These are phyloP conservation scores for Lachancea sp. DNA, from an alignment of 805 yeast species.

Conservation along the genomic window DNA sequence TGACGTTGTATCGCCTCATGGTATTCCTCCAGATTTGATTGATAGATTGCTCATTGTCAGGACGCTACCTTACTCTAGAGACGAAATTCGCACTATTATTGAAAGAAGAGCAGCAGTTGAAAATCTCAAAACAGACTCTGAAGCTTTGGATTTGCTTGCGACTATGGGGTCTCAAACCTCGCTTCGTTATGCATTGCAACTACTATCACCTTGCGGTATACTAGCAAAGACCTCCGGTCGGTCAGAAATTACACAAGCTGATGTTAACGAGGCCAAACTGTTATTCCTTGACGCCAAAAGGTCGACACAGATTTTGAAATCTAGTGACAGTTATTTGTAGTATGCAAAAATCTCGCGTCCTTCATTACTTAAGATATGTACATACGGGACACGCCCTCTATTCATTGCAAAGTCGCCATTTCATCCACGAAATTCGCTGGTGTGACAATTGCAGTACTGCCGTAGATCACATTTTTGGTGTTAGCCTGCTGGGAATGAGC, in stretches of 20 bases:
- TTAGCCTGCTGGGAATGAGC: slow-evolving; percentile 38
- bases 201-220: slow-evolving; percentile 84
- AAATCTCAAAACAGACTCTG: slow-evolving; percentile 53
- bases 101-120: slow-evolving; percentile 79
- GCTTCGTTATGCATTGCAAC: slow-evolving; percentile 85
- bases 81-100: slow-evolving; percentile 76
- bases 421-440: slow-evolving; percentile 67
- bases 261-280: slow-evolving; percentile 75
- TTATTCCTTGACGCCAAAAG: slow-evolving; percentile 83
- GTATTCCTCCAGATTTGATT: slow-evolving; percentile 89
- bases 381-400: not conserved
- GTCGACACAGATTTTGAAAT: slow-evolving; percentile 59
- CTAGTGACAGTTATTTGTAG: slow-evolving; percentile 31
- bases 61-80: slow-evolving; percentile 80
- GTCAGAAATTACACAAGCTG: slow-evolving; percentile 56
- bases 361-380: not conserved
- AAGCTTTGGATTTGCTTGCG: slow-evolving; percentile 73
- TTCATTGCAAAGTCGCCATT: slow-evolving; percentile 44
- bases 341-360: not conserved
- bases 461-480: slow-evolving; percentile 66
- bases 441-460: slow-evolving; percentile 71
- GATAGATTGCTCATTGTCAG: slow-evolving; percentile 89
- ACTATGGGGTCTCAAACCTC: slow-evolving; percentile 70
- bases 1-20: slow-evolving; percentile 85
- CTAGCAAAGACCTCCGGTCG: slow-evolving; percentile 71